Evolutionary conservation across 441 rosid genomes (phyloP).

Genomic region (Bruguiera hainesii): DNA sequence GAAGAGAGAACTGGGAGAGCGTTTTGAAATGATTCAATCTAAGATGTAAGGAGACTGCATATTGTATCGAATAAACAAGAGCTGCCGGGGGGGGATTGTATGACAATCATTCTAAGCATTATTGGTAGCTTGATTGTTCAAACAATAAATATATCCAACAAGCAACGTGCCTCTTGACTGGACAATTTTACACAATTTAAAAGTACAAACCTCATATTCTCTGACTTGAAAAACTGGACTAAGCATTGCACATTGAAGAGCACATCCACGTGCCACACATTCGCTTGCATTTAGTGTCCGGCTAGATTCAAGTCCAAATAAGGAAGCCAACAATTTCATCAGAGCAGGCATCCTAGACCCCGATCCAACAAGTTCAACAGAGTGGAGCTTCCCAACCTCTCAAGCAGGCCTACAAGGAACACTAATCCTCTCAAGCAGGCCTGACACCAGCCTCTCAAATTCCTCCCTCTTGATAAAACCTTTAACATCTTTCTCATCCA

Average conservation of each 20-base stretch:
- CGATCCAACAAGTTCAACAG: slow-evolving; percentile 59
- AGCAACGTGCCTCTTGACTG: background rate
- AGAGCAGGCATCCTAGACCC: slow-evolving; percentile 61
- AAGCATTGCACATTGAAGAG: slow-evolving; percentile 64
- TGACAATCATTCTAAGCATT: too few relatives aligned
- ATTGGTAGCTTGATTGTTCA: too few relatives aligned
- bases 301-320: slow-evolving; percentile 47
- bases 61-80: too few relatives aligned
- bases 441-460: slow-evolving; percentile 54
- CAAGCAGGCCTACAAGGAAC: slow-evolving; percentile 44
- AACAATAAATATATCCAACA: background rate
- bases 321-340: slow-evolving; percentile 34
- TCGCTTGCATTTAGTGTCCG: slow-evolving; percentile 59
- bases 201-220: slow-evolving; percentile 51
- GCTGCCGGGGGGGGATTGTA: too few relatives aligned
- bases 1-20: background rate
- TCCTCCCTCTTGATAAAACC: slow-evolving; percentile 90
- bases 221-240: slow-evolving; percentile 56
- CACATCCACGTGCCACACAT: slow-evolving; percentile 65
- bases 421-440: slow-evolving; percentile 37
- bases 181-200: background rate
- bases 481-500: slow-evolving; percentile 96
- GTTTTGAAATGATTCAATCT: too few relatives aligned
- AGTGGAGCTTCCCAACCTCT: slow-evolving; percentile 40
- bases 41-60: too few relatives aligned